Conservation (phyloP, 23 red algal species). For the Gracilaria domingensis region DNA sequence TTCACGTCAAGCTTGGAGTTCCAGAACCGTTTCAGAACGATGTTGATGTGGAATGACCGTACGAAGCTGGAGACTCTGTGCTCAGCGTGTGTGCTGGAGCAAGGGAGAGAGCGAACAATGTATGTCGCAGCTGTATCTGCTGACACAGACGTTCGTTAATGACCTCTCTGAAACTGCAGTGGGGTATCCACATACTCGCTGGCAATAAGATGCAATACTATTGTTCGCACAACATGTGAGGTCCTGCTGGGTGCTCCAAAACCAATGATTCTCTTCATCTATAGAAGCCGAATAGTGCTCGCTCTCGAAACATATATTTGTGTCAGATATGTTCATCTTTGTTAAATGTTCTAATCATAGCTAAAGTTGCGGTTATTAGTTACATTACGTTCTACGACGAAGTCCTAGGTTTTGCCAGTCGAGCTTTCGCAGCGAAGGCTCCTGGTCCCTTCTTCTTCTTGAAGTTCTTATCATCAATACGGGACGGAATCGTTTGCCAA, state of each 20-base stretch:
- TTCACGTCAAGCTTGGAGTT: slow-evolving; percentile 72
- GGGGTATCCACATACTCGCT: no score
- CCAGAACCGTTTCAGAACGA: slow-evolving; percentile 40
- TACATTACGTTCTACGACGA: not conserved
- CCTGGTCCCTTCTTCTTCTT: not conserved
- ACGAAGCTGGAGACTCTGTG: slow-evolving; percentile 70
- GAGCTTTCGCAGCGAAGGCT: not conserved
- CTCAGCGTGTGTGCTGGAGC: slow-evolving; percentile 64
- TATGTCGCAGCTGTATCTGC: slow-evolving; percentile 24
- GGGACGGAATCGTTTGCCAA: slow-evolving; percentile 69
- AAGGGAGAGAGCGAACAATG: no score
- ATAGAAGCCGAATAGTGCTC: no score
- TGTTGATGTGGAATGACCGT: slow-evolving; percentile 30
- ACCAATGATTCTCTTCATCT: not conserved
- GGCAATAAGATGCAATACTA: no score
- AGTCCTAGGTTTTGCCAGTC: not conserved
- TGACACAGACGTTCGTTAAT: no score
- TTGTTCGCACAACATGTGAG: no score
- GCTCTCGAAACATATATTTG: not conserved
- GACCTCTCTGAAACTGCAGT: no score
- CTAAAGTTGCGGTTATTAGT: not conserved
- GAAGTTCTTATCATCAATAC: slow-evolving; percentile 9
- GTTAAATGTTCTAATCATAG: not conserved
- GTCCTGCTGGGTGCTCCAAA: not conserved
- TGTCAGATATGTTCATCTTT: not conserved